Base-by-base conservation (phyloP, 345 rosid genomes). In the Eucalyptus urophylla region DNA sequence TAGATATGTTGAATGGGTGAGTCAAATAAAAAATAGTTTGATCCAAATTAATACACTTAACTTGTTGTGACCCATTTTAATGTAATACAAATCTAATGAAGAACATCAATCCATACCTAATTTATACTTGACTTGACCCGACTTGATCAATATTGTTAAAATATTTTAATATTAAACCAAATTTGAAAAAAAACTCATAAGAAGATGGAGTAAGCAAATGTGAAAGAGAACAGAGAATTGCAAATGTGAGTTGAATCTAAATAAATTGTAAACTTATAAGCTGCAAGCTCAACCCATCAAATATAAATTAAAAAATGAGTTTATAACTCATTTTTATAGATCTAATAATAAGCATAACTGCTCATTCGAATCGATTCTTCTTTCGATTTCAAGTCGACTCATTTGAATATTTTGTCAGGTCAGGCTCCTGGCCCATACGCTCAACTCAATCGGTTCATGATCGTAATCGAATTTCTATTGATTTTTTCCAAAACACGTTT, bases 221-320 rank as follows among this genome's bases (percentile, higher is more conserved):
- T 0, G 0, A 56, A 22, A 56, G 6, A 22, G 1, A 56, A 56
- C 0, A 56, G 1, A 22, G 3, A 24, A 24, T 56, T 3, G 1
- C 10, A 22, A 56, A 56, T 22, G 4, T 24, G 6, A 2, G 62
- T 22, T 56, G 12, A 1, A 56, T 56, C 6, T 56, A 24, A 56
- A 22, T 56, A 24, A 56, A 2, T 0, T 24, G 1, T 24, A 24
- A 56, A 24, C 1, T 2, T 2, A 21, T 53, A 53, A 19, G 11
- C 4, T 8, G 24, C 1, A 0, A 53, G 3, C 2, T 19, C 2
- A 4, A 0, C 25, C 1, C 58, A 53, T 53, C 11, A 53, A 8
- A 53, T 53, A 53, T 53, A 56, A 4, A 2, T 56, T 10, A 56
- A 22, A 56, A 56, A 56, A 2, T 24, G 1, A 22, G 1, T 56